Conservation (phyloP, 129 eudicot species). For the Scalesia atractyloides region DNA sequence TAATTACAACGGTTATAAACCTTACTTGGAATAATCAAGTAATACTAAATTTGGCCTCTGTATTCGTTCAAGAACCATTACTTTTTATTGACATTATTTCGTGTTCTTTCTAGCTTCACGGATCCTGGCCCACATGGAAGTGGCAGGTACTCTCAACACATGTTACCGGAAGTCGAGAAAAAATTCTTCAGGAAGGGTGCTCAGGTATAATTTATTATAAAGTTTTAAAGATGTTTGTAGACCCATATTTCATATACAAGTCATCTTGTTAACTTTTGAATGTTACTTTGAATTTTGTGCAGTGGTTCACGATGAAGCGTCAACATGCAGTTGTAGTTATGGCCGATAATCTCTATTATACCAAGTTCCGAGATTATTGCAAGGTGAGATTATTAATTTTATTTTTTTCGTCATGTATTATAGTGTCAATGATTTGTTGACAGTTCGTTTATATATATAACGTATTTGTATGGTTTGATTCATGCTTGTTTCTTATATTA, state of each 20-base stretch:
- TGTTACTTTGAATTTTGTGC: conserved; percentile 33
- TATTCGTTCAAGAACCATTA: not conserved
- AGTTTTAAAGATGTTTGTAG: not conserved
- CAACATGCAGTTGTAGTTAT: conserved; percentile 70
- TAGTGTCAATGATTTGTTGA: not conserved
- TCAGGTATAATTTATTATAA: conserved; percentile 56
- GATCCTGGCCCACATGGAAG: conserved; percentile 99
- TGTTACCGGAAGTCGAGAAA: conserved; percentile 95
- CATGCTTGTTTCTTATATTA: conserved; percentile 12
- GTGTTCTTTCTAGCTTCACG: conserved; percentile 57
- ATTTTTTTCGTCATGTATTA: not conserved
- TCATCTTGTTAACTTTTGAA: not conserved
- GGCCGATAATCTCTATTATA: conserved; percentile 74
- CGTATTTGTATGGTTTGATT: not conserved
- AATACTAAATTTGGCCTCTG: not conserved
- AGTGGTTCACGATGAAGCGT: conserved; percentile 98
- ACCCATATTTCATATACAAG: conserved; percentile 5
- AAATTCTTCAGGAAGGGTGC: conserved; percentile 88
- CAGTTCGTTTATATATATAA: not conserved
- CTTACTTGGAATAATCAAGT: not conserved
- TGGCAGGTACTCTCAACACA: conserved; percentile 82
- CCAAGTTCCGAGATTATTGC: conserved; percentile 72
- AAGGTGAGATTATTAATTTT: conserved; percentile 41
- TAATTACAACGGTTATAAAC: conserved; percentile 8
- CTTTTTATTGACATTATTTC: conserved; percentile 1